A percentile compares a stretch with the other conserved stretches of the same genome.
phyloP scores from a whole-genome alignment of 73 alveolate genomes.

The Tetrahymena thermophila region DNA sequence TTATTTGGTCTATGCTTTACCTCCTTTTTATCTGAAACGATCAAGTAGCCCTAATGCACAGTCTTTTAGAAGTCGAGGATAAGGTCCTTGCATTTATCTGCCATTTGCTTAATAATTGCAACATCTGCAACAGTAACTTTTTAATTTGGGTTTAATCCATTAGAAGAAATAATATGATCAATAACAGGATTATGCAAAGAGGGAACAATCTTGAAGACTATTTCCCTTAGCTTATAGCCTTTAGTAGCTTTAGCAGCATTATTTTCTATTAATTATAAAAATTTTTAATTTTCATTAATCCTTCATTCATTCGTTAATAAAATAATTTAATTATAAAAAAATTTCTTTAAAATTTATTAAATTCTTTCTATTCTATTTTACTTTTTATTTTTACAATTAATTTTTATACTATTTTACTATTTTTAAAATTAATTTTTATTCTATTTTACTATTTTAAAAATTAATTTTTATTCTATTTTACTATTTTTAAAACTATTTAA shows the following conservation, averaged over 20 bases:
- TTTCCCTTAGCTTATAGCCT: slow-evolving; percentile 43
- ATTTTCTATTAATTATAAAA: background rate
- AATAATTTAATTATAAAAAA: too few species aligned
- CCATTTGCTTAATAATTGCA: slow-evolving; percentile 49
- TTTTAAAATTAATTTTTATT: too few species aligned
- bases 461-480: too few species aligned
- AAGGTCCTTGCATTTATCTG: slow-evolving; percentile 43
- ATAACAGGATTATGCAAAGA: slow-evolving; percentile 58
- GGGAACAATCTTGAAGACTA: slow-evolving; percentile 64
- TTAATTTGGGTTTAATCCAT: slow-evolving; percentile 49
- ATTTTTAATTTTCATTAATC: too few species aligned
- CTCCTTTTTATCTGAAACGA: background rate
- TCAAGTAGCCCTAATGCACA: slow-evolving; percentile 14
- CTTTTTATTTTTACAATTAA: too few species aligned
- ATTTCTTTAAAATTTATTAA: too few species aligned
- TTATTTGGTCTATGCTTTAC: background rate
- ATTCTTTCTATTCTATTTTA: too few species aligned
- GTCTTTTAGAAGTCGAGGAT: slow-evolving; percentile 24
- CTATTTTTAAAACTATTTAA: too few species aligned
- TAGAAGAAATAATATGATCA: slow-evolving; percentile 55
- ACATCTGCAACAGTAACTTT: slow-evolving; percentile 38
- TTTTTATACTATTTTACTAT: too few species aligned
- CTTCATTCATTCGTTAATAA: too few species aligned
- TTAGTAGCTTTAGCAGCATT: background rate
- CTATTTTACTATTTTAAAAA: too few species aligned